Conservation (phyloP, 2,329 filamentous ascomycete genomes). For the Capronia americana region DNA sequence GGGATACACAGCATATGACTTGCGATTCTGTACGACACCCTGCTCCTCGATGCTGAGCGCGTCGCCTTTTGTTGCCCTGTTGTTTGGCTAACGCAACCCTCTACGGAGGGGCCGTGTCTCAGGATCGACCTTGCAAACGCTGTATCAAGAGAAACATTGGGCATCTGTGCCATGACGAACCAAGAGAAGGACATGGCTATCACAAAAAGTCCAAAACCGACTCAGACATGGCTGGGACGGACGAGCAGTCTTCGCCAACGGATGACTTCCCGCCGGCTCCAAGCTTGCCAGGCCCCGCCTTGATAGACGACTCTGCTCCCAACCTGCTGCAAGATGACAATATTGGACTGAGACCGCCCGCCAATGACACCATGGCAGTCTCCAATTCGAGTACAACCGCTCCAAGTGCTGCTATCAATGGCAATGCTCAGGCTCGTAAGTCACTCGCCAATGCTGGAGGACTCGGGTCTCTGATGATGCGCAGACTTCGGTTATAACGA, state of each 20-base stretch:
- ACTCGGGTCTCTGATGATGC: constrained; percentile 41
- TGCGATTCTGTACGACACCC: constrained; percentile 73
- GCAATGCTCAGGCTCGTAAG: constrained; percentile 77
- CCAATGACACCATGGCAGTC: constrained; percentile 37
- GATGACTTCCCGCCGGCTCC: constrained; percentile 53
- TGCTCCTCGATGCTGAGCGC: constrained; percentile 26
- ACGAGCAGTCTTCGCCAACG: constrained; percentile 60
- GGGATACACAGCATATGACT: constrained; percentile 78
- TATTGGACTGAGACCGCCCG: constrained; percentile 58
- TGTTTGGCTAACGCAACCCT: constrained; percentile 46
- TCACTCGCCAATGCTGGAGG: constrained; percentile 40
- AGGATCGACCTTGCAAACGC: constrained; percentile 95
- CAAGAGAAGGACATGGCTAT: constrained; percentile 69
- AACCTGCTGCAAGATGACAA: constrained; percentile 50
- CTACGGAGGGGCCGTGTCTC: constrained; percentile 45
- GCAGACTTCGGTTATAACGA: constrained; percentile 83
- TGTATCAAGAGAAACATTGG: constrained; percentile 99
- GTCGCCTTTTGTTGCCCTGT: constrained; percentile 38
- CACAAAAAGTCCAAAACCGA: constrained; percentile 80
- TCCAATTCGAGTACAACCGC: constrained; percentile 64
- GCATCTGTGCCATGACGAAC: constrained; percentile 97
- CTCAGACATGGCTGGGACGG: constrained; percentile 62
- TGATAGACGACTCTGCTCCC: constrained; percentile 60
- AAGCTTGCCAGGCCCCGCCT: constrained; percentile 62
- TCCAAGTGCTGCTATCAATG: constrained; percentile 68